Conservation (phyloP, 176 grass and related monocot genomes). For the Aegilops tauschii region DNA sequence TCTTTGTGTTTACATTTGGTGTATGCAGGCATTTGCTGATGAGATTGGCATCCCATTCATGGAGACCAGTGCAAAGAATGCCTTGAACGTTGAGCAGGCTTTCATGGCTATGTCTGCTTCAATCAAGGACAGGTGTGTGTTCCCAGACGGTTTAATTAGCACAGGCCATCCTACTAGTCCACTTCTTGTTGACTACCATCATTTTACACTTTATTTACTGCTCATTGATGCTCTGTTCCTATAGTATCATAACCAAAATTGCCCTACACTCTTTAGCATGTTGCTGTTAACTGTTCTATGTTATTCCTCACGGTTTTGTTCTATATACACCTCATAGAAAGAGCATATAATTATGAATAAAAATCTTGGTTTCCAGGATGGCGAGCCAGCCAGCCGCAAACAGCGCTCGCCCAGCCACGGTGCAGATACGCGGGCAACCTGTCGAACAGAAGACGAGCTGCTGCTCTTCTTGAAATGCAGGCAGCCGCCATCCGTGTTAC, state of each 20-base stretch:
- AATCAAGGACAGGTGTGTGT: constrained; percentile 68
- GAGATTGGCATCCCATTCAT: constrained; percentile 89
- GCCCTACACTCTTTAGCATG: not conserved
- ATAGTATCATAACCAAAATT: not conserved
- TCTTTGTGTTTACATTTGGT: not conserved
- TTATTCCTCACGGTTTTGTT: not conserved
- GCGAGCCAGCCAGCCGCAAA: constrained; percentile 61
- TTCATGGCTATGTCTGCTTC: constrained; percentile 80
- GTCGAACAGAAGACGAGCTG: constrained; percentile 66
- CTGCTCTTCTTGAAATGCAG: constrained; percentile 53
- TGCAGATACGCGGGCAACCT: constrained; percentile 63
- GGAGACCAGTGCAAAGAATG: constrained; percentile 92
- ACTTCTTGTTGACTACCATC: not conserved
- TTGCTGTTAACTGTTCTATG: not conserved
- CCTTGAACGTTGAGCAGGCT: constrained; percentile 82
- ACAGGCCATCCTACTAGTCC: not conserved
- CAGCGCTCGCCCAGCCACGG: constrained; percentile 51
- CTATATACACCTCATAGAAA: not conserved
- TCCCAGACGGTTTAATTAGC: constrained; percentile 4
- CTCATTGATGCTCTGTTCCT: not conserved
- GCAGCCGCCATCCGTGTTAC: not conserved
- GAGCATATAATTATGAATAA: not conserved
- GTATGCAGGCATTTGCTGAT: constrained; percentile 75
- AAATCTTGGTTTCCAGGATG: constrained; percentile 49
- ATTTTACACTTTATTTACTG: constrained; percentile 8